Evolutionary conservation across 2,329 filamentous ascomycete genomes (phyloP).

Genomic region (Verticillium zaregamsianum): DNA sequence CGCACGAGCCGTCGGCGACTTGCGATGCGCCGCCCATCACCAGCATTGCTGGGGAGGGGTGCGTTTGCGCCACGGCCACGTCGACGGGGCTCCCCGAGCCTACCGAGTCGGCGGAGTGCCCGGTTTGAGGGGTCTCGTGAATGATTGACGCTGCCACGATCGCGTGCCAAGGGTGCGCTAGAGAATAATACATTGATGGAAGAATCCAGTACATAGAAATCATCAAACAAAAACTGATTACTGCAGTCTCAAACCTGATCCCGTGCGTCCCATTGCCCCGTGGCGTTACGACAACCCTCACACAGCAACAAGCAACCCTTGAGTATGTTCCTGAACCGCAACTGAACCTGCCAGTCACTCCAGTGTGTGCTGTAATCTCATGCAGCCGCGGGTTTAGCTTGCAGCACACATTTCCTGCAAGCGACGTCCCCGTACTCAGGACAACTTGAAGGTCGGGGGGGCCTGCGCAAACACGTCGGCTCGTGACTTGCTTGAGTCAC

Average conservation of each 20-base stretch:
- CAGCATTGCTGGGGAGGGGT: slow-evolving; percentile 34
- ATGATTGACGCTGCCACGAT: not conserved
- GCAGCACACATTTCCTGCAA: too few species aligned
- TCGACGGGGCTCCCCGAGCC: slow-evolving; percentile 7
- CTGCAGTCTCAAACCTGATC: too few species aligned
- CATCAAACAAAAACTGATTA: not conserved
- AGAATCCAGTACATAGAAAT: not conserved
- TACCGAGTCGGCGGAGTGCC: slow-evolving; percentile 3
- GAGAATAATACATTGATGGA: too few species aligned
- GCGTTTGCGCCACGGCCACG: slow-evolving; percentile 31
- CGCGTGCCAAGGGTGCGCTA: too few species aligned
- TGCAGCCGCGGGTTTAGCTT: too few species aligned
- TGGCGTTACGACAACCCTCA: too few species aligned
- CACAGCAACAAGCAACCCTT: too few species aligned
- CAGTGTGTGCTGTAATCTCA: too few species aligned
- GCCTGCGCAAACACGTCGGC: not conserved
- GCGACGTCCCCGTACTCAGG: too few species aligned
- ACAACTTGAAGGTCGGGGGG: not conserved
- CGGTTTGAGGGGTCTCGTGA: not conserved
- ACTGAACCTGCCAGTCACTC: too few species aligned
- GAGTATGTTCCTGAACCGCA: not conserved
- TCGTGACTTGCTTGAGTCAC: not conserved
- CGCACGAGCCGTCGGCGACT: slow-evolving; percentile 35
- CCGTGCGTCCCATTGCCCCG: too few species aligned
- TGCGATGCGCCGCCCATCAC: slow-evolving; percentile 40